Conservation (phyloP, 176 grass and related monocot genomes). For the Bonia amplexicaulis region DNA sequence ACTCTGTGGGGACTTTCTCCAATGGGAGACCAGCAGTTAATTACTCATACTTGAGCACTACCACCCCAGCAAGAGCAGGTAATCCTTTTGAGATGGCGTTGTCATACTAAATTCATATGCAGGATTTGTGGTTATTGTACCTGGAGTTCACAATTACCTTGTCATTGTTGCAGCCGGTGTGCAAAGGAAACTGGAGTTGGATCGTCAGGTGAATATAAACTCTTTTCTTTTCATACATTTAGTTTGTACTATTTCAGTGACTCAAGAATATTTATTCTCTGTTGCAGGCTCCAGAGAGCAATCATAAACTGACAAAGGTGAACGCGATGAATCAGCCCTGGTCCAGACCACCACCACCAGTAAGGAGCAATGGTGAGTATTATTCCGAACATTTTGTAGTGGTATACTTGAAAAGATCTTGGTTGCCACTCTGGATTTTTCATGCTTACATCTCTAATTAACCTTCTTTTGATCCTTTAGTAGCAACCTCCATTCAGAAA, state of each 20-base stretch:
- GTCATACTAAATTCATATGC: not conserved
- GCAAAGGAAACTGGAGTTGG: constrained; percentile 83
- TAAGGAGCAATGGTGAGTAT: constrained; percentile 34
- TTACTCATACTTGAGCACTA: constrained; percentile 41
- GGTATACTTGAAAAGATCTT: not conserved
- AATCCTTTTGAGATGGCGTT: not conserved
- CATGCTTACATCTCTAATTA: not conserved
- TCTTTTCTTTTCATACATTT: not conserved
- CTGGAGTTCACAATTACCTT: not conserved
- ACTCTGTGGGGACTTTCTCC: constrained; percentile 44
- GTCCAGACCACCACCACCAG: constrained; percentile 28
- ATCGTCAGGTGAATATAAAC: constrained; percentile 39
- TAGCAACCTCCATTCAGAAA: too few species aligned
- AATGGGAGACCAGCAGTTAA: constrained; percentile 47
- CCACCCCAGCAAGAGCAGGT: constrained; percentile 56
- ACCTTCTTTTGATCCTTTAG: not conserved
- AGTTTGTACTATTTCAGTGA: constrained; percentile 5
- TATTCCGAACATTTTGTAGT: not conserved
- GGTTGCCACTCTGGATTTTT: not conserved
- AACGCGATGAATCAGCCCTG: constrained; percentile 48
- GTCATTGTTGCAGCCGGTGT: constrained; percentile 37
- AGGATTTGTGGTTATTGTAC: not conserved
- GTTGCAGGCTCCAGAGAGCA: constrained; percentile 32
- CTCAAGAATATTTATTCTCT: not conserved
- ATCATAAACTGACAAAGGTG: constrained; percentile 43